These are phyloP conservation scores for Coniochaeta hoffmannii DNA, from an alignment of 2,329 filamentous ascomycete species.

Conservation along the genomic window DNA sequence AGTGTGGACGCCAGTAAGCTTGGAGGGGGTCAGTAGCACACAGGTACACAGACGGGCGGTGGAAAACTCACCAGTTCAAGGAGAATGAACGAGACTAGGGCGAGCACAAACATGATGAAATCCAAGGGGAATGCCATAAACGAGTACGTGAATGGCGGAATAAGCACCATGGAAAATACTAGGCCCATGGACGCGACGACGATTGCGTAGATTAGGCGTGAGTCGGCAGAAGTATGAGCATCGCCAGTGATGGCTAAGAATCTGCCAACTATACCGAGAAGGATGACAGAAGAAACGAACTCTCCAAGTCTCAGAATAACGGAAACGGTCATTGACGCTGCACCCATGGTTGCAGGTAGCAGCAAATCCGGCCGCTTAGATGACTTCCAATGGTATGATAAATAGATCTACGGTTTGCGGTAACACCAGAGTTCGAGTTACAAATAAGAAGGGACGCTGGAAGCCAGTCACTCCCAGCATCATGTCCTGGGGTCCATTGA, in stretches of 20 bases:
- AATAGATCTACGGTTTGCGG: too few species aligned
- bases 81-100: conserved; percentile 1
- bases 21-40: background rate
- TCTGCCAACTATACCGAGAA: conserved; percentile 2
- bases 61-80: background rate
- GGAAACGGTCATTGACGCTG: background rate
- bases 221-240: background rate
- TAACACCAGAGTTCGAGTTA: too few species aligned
- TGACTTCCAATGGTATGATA: too few species aligned
- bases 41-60: background rate
- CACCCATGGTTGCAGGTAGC: background rate
- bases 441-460: too few species aligned
- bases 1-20: background rate
- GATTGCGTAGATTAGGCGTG: conserved; percentile 2
- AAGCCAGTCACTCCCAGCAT: too few species aligned
- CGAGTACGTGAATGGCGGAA: conserved; percentile 3
- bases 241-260: conserved; percentile 1
- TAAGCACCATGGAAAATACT: conserved; percentile 2
- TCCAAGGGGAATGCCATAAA: conserved; percentile 5
- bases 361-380: too few species aligned
- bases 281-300: background rate
- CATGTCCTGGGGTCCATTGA: too few species aligned
- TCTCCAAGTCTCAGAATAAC: conserved; percentile 4
- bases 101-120: conserved; percentile 2
- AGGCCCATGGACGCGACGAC: conserved; percentile 2